Conservation (phyloP, 2,329 filamentous ascomycete species). For the Monosporascus sp. region DNA sequence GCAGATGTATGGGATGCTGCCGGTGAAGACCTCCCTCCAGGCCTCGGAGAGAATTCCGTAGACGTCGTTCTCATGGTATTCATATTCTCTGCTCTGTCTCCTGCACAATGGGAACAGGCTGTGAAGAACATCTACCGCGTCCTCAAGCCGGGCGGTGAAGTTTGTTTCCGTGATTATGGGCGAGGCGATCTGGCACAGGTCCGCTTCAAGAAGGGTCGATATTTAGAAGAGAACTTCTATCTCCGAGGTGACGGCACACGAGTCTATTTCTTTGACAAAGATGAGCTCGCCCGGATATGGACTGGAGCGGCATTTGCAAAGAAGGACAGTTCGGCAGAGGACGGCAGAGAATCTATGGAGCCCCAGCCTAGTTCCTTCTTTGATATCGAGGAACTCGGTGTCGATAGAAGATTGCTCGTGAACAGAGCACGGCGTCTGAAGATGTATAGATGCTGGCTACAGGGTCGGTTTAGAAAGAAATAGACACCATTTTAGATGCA, state of each 20-base stretch:
- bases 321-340: conserved; percentile 20
- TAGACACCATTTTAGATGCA: conserved; percentile 24
- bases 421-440: conserved; percentile 88
- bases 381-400: conserved; percentile 69
- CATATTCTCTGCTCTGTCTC: conserved; percentile 89
- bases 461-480: conserved; percentile 73
- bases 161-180: conserved; percentile 95
- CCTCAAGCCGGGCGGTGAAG: conserved; percentile 86
- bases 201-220: conserved; percentile 90
- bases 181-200: conserved; percentile 94
- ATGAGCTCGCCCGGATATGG: conserved; percentile 80
- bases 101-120: conserved; percentile 76
- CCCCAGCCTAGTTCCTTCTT: conserved; percentile 41
- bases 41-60: conserved; percentile 69
- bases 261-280: conserved; percentile 93
- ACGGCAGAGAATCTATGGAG: conserved; percentile 10
- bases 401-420: conserved; percentile 84
- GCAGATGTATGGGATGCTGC: conserved; percentile 95
- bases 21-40: conserved; percentile 66
- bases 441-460: conserved; percentile 98
- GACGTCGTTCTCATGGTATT: conserved; percentile 95
- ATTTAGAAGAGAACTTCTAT: conserved; percentile 96
- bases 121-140: conserved; percentile 75
- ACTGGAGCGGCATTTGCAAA: conserved; percentile 24
- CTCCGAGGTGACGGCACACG: conserved; percentile 90